phyloP scores from a whole-genome alignment of 768 basidiomycete species.

The Tricholoma saponaceum region DNA sequence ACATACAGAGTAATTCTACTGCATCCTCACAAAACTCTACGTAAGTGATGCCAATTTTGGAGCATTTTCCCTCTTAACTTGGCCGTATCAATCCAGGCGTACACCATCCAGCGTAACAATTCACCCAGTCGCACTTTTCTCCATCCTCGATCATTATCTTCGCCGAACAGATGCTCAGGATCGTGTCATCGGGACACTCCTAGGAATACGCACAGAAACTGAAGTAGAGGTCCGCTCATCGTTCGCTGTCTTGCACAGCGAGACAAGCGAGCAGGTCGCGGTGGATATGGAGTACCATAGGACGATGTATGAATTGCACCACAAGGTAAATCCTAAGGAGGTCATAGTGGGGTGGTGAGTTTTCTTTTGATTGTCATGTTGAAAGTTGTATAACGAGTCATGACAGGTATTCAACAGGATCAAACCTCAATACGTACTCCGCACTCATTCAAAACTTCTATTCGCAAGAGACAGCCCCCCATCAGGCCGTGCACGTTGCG shows the following conservation, averaged over 20 bases:
- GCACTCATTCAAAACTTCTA: conserved; percentile 98
- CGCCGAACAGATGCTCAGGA: conserved; percentile 77
- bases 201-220: conserved; percentile 71
- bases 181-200: conserved; percentile 92
- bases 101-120: conserved; percentile 73
- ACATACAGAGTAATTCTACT: conserved; percentile 35
- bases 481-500: conserved; percentile 87
- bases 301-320: conserved; percentile 87
- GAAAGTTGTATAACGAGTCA: conserved; percentile 3
- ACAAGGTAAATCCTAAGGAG: conserved; percentile 80
- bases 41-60: conserved; percentile 25
- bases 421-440: conserved; percentile 88
- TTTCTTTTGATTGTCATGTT: not conserved
- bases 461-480: conserved; percentile 83
- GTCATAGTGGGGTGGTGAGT: conserved; percentile 93
- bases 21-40: conserved; percentile 30
- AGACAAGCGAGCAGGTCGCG: conserved; percentile 89
- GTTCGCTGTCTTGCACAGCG: conserved; percentile 91
- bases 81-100: conserved; percentile 41
- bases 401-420: conserved; percentile 87
- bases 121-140: conserved; percentile 90
- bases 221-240: conserved; percentile 77
- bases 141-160: conserved; percentile 95
- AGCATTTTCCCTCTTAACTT: conserved; percentile 1
- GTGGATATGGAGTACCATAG: conserved; percentile 97